These are phyloP conservation scores for Cetraspora pellucida DNA, from an alignment of 192 early-diverging fungal species.

Conservation along the genomic window DNA sequence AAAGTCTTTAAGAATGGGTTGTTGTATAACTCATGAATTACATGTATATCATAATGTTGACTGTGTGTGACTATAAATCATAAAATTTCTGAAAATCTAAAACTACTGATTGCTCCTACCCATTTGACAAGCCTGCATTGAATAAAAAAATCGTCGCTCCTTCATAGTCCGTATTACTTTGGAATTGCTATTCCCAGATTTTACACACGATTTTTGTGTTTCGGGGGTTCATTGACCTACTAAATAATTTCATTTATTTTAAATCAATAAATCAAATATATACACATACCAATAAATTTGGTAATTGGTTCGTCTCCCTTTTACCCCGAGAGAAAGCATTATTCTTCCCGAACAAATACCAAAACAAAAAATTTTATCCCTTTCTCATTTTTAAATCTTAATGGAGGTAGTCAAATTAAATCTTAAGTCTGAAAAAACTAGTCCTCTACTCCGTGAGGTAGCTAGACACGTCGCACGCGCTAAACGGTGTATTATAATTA, in stretches of 20 bases:
- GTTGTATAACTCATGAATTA: no score
- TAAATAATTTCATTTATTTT: background rate
- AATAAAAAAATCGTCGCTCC: background rate
- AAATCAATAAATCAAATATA: background rate
- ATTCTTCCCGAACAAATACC: background rate
- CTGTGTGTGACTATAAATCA: background rate
- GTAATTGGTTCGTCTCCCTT: background rate
- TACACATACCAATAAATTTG: background rate
- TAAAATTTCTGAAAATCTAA: background rate
- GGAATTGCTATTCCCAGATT: background rate
- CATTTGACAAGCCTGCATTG: background rate
- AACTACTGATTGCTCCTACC: no score
- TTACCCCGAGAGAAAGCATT: background rate
- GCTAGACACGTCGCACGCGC: constrained; percentile 24
- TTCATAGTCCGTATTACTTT: background rate
- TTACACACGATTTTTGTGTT: background rate
- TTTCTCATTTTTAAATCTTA: background rate
- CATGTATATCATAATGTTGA: no score
- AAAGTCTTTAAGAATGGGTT: no score
- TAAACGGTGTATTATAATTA: constrained; percentile 68
- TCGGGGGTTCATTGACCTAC: background rate
- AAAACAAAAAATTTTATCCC: background rate
- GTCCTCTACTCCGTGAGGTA: background rate
- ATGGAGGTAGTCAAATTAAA: background rate
- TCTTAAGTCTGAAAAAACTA: background rate